A percentile compares a stretch with the other conserved stretches of the same genome.
Conservation (phyloP, 495 filamentous ascomycete genomes). For the Barbatosphaeria neglecta region DNA sequence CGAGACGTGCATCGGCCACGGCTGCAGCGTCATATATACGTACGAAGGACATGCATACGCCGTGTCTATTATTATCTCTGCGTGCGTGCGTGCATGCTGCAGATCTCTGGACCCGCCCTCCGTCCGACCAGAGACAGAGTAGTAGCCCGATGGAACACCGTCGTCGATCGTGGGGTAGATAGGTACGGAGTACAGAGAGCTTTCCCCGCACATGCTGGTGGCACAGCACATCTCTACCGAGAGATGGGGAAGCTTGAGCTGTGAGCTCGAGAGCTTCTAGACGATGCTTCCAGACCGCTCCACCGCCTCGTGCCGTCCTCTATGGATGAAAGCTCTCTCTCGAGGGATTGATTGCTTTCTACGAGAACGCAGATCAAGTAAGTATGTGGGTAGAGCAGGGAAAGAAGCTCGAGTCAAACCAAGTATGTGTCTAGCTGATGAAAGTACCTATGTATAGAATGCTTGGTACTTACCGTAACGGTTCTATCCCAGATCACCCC, state of each 20-base stretch:
- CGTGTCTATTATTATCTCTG: background rate
- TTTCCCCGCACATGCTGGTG: too few relatives aligned
- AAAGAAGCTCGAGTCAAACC: too few relatives aligned
- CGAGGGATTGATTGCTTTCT: background rate
- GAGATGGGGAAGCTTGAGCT: background rate
- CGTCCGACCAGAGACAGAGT: too few relatives aligned
- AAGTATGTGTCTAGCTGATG: too few relatives aligned
- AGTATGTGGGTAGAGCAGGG: too few relatives aligned
- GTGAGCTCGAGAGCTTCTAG: background rate
- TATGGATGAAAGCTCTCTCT: too few relatives aligned
- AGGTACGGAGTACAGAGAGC: background rate
- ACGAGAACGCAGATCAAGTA: too few relatives aligned
- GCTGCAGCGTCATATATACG: background rate
- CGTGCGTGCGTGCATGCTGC: too few relatives aligned
- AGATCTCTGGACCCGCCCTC: too few relatives aligned
- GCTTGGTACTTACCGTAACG: background rate
- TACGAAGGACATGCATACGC: too few relatives aligned
- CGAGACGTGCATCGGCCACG: background rate
- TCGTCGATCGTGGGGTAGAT: background rate
- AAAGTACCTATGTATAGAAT: background rate
- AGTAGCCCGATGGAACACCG: too few relatives aligned
- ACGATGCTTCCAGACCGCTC: background rate
- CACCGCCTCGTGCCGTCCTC: background rate
- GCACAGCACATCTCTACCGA: too few relatives aligned
- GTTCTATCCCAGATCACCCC: background rate